phyloP scores from a whole-genome alignment of 257 asterid species.

The Leptodermis oblonga region DNA sequence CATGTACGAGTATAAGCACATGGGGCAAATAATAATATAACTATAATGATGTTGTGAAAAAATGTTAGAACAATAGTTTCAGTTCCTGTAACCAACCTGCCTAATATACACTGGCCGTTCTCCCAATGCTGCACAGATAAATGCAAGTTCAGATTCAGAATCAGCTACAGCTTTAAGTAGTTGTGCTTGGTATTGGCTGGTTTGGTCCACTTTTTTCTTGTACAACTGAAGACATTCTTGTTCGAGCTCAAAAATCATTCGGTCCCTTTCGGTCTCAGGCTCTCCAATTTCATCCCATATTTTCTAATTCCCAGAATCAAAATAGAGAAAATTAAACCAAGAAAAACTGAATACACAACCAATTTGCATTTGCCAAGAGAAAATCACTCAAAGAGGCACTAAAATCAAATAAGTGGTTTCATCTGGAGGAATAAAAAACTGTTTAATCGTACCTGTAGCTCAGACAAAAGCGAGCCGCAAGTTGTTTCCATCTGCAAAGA shows the following conservation, averaged over 20 bases:
- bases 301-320: constrained; percentile 42
- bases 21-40: background rate
- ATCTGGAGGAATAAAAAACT: background rate
- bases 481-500: constrained; percentile 54
- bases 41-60: background rate
- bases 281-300: constrained; percentile 96
- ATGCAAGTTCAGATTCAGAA: constrained; percentile 73
- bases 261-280: constrained; percentile 63
- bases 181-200: constrained; percentile 59
- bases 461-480: constrained; percentile 62
- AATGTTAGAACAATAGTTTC: background rate
- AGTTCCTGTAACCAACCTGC: constrained; percentile 39
- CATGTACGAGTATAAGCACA: constrained; percentile 12
- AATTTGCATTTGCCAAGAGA: background rate
- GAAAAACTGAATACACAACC: background rate
- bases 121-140: constrained; percentile 60
- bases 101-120: constrained; percentile 42
- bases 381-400: background rate
- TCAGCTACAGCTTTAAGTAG: constrained; percentile 68
- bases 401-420: background rate
- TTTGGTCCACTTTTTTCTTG: constrained; percentile 82
- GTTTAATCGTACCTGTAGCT: constrained; percentile 59
- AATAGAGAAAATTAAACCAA: background rate
- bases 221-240: constrained; percentile 79
- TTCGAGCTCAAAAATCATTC: constrained; percentile 74